Conservation (phyloP, 257 asterid genomes). For the Striga asiatica region DNA sequence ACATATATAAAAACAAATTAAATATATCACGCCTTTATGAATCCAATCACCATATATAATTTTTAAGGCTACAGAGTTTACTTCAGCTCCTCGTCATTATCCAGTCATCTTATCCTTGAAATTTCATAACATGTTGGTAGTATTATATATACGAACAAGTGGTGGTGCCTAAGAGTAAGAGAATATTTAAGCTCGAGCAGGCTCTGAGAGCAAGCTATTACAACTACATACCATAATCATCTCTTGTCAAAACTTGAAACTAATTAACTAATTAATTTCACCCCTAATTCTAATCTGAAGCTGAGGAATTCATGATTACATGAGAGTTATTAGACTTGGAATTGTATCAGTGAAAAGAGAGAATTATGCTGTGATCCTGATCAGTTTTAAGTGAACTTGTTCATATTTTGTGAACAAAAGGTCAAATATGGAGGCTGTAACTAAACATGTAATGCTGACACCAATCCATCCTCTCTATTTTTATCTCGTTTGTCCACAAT, state of each 20-base stretch:
- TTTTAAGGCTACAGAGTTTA: background rate
- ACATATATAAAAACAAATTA: too few species aligned
- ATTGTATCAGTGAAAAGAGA: background rate
- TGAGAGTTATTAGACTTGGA: background rate
- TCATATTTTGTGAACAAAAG: background rate
- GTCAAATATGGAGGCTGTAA: constrained; percentile 3
- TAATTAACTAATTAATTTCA: background rate
- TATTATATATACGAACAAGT: too few species aligned
- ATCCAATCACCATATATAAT: background rate
- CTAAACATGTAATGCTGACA: background rate
- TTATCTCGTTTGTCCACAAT: too few species aligned
- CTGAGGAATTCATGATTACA: background rate
- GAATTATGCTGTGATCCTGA: background rate
- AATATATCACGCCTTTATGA: background rate
- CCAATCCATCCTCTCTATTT: background rate
- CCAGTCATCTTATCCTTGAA: constrained; percentile 13
- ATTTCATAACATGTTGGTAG: background rate
- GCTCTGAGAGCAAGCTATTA: background rate
- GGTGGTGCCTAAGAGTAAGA: background rate
- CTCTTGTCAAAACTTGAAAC: background rate
- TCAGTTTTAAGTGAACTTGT: background rate
- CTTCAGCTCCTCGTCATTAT: constrained; percentile 8
- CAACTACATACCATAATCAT: too few species aligned
- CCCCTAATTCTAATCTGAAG: background rate
- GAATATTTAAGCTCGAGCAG: background rate